These are phyloP conservation scores for Trichophyton mentagrophytes DNA, from an alignment of 2,329 filamentous ascomycete species.

Conservation along the genomic window DNA sequence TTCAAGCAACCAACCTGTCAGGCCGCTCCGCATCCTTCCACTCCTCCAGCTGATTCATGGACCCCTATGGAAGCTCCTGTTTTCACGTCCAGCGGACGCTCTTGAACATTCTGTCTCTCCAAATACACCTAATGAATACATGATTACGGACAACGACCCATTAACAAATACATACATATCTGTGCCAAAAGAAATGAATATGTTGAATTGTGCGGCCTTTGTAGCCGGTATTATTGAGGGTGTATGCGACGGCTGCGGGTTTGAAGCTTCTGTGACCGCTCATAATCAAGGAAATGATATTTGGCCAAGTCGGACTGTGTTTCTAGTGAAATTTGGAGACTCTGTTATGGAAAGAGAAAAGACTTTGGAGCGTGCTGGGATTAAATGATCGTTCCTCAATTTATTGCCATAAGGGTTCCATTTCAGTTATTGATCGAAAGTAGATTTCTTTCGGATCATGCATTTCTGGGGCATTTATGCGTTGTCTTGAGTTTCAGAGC, in stretches of 20 bases:
- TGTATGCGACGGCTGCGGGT: conserved; percentile 83
- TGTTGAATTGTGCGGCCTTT: conserved; percentile 91
- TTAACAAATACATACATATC: conserved; percentile 89
- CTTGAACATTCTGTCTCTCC: conserved; percentile 78
- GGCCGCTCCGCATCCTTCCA: conserved; percentile 76
- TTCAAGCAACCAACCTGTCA: conserved; percentile 49
- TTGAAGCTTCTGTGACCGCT: conserved; percentile 77
- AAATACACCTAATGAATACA: conserved; percentile 84
- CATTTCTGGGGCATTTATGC: background rate
- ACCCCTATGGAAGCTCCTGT: conserved; percentile 82
- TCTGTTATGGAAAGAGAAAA: conserved; percentile 86
- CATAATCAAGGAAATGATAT: conserved; percentile 65
- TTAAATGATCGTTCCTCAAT: conserved; percentile 25
- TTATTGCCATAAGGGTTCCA: background rate
- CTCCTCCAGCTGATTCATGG: conserved; percentile 94
- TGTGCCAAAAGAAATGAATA: conserved; percentile 87
- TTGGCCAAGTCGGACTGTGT: conserved; percentile 95
- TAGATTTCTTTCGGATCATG: background rate
- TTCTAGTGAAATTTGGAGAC: conserved; percentile 82
- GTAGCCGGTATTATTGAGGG: conserved; percentile 93
- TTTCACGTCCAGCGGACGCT: conserved; percentile 77
- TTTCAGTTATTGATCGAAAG: background rate
- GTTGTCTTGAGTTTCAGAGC: background rate
- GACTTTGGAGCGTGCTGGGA: conserved; percentile 52
- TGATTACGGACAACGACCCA: conserved; percentile 98